Evolutionary conservation across 768 basidiomycete genomes (phyloP).

Genomic region (Pulveroboletus frians): DNA sequence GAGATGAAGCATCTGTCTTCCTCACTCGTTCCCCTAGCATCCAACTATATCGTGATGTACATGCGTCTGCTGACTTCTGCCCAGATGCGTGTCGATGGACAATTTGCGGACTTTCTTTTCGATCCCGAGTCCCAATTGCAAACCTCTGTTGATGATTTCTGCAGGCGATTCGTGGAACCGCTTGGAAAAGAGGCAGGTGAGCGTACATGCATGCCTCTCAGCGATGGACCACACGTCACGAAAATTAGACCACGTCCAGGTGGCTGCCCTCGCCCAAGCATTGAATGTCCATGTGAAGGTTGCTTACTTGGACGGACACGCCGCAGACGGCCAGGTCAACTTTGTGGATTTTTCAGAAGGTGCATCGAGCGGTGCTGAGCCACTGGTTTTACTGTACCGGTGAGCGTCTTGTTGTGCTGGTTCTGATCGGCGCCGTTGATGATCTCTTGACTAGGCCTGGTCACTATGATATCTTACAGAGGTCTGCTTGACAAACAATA

Average conservation of each 20-base stretch:
- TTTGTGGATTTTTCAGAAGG: constrained; percentile 62
- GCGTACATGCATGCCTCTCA: not conserved
- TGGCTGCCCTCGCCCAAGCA: constrained; percentile 68
- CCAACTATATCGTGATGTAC: constrained; percentile 73
- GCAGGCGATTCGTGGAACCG: constrained; percentile 71
- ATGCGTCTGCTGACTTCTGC: constrained; percentile 81
- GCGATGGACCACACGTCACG: not conserved
- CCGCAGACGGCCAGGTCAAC: constrained; percentile 46
- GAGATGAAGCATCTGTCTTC: not conserved
- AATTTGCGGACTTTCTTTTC: constrained; percentile 67
- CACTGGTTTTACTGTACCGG: constrained; percentile 73
- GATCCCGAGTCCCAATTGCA: constrained; percentile 64
- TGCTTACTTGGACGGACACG: constrained; percentile 75
- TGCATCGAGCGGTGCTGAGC: constrained; percentile 38
- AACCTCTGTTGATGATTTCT: constrained; percentile 61
- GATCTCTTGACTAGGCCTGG: constrained; percentile 54
- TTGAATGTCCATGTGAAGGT: constrained; percentile 64
- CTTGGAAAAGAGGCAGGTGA: constrained; percentile 72
- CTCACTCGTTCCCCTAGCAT: constrained; percentile 35
- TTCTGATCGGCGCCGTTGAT: not conserved
- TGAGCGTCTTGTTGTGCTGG: constrained; percentile 29
- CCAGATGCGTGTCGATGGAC: constrained; percentile 58
- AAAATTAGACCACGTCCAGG: constrained; percentile 69
- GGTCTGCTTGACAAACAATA: constrained; percentile 1
- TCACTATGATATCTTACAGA: constrained; percentile 70